These are phyloP conservation scores for Colletotrichum destructivum DNA, from an alignment of 2,329 filamentous ascomycete species.

Conservation along the genomic window DNA sequence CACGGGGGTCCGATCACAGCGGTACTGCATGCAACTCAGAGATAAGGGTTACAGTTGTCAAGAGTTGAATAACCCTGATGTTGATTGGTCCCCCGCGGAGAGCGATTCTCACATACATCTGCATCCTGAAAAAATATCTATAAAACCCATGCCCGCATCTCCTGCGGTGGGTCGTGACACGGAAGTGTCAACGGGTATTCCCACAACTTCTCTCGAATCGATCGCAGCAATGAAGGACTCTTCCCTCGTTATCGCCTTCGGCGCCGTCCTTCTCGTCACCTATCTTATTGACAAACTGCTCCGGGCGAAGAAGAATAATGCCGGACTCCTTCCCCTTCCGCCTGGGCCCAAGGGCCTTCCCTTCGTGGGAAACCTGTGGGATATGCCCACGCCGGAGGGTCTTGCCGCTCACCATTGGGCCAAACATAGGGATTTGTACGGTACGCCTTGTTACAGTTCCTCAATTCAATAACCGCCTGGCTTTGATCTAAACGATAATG, in stretches of 20 bases:
- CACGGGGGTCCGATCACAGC: too few species aligned
- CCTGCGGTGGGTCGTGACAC: too few species aligned
- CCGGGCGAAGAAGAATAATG: not conserved
- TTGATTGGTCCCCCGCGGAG: too few species aligned
- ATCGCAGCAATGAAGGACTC: not conserved
- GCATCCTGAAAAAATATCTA: too few species aligned
- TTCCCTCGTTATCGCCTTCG: not conserved
- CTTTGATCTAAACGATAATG: not conserved
- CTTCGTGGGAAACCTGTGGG: not conserved
- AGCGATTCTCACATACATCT: too few species aligned
- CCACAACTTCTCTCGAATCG: too few species aligned
- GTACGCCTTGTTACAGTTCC: not conserved
- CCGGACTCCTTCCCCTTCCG: not conserved
- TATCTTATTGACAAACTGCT: not conserved
- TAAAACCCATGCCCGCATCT: too few species aligned
- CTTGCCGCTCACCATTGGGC: not conserved
- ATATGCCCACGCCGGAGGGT: not conserved
- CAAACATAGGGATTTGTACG: not conserved
- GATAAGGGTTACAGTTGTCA: too few species aligned
- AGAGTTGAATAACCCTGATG: too few species aligned
- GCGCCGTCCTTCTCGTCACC: not conserved
- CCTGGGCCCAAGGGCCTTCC: slow-evolving; percentile 2
- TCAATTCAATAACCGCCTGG: not conserved
- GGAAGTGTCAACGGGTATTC: too few species aligned
- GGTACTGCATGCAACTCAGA: too few species aligned